phyloP scores from a whole-genome alignment of 345 rosid species.

The Brassica rapa region DNA sequence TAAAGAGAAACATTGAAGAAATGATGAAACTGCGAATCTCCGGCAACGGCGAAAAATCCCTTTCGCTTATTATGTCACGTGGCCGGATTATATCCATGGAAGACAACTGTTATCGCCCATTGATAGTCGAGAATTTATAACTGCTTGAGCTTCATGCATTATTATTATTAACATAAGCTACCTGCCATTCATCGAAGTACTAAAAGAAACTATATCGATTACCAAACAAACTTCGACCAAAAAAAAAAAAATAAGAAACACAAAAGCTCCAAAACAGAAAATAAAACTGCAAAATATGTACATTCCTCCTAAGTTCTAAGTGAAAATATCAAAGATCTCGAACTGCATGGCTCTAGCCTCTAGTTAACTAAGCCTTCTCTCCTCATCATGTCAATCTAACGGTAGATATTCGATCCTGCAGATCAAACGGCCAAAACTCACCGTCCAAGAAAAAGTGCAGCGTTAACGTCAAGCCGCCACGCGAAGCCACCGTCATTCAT shows the following conservation, averaged over 20 bases:
- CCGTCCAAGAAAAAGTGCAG: constrained; percentile 50
- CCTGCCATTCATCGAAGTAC: neutral
- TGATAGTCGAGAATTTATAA: too few relatives aligned
- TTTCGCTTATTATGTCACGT: neutral
- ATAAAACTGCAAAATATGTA: neutral
- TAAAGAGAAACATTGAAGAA: neutral
- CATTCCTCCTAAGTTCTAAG: neutral
- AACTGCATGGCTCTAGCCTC: neutral
- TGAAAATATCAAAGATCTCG: neutral
- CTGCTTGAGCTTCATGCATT: neutral
- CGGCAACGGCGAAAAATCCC: neutral
- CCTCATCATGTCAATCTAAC: neutral
- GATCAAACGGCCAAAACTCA: constrained; percentile 27
- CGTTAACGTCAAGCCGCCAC: constrained; percentile 48
- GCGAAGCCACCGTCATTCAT: constrained; percentile 71
- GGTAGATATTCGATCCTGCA: neutral
- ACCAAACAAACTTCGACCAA: neutral
- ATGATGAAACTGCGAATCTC: neutral
- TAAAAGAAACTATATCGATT: neutral
- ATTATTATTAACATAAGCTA: neutral
- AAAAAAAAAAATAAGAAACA: neutral
- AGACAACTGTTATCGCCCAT: neutral
- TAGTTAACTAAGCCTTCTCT: neutral
- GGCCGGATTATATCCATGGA: neutral
- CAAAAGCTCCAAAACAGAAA: neutral